phyloP scores from a whole-genome alignment of 306 rosid genomes.

The Lupinus albus region DNA sequence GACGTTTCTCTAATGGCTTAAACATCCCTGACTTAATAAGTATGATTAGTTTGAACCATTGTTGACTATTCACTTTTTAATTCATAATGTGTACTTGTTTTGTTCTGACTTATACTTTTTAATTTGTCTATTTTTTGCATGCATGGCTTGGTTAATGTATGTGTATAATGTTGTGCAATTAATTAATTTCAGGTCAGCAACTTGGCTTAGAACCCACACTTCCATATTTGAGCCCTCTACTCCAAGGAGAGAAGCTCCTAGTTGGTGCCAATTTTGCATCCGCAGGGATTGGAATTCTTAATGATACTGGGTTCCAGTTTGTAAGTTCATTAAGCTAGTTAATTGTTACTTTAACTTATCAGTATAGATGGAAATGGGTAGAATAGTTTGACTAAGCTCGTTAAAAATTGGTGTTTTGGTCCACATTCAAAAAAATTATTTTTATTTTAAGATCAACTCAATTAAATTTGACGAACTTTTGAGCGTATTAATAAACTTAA shows the following conservation, averaged over 20 bases:
- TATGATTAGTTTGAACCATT: slow-evolving; percentile 24
- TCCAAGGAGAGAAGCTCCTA: slow-evolving; percentile 58
- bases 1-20: slow-evolving; percentile 91
- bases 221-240: slow-evolving; percentile 75
- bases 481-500: too few species aligned
- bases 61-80: not conserved
- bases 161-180: slow-evolving; percentile 5
- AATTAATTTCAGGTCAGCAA: slow-evolving; percentile 53
- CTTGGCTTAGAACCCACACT: slow-evolving; percentile 66
- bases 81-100: not conserved
- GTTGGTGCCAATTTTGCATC: slow-evolving; percentile 90
- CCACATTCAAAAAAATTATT: too few species aligned
- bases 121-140: slow-evolving; percentile 7
- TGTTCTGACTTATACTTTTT: not conserved
- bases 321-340: slow-evolving; percentile 49
- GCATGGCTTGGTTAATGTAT: not conserved
- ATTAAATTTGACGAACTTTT: too few species aligned
- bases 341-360: slow-evolving; percentile 43
- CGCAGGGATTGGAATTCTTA: slow-evolving; percentile 85
- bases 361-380: too few species aligned
- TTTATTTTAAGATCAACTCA: too few species aligned
- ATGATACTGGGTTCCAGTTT: slow-evolving; percentile 82
- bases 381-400: too few species aligned
- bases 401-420: too few species aligned
- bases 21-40: slow-evolving; percentile 85